These are phyloP conservation scores for Cladophialophora yegresii DNA, from an alignment of 2,329 filamentous ascomycete genomes.

Conservation along the genomic window DNA sequence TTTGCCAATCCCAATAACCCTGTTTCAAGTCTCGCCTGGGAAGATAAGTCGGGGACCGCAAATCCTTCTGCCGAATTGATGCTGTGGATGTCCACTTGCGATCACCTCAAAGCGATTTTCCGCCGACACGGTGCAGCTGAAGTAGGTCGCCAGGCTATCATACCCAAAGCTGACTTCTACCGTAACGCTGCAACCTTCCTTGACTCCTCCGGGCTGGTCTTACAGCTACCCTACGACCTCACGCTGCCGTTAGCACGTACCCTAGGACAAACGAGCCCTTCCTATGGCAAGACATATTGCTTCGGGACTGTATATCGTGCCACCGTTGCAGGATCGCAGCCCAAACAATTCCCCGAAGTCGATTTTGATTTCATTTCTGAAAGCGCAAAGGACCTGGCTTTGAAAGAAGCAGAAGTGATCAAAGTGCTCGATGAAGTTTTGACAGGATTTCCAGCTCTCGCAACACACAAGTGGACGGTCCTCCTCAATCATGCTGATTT, in stretches of 20 bases:
- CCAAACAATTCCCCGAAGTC: constrained; percentile 79
- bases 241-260: constrained; percentile 84
- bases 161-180: constrained; percentile 82
- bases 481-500: constrained; percentile 87
- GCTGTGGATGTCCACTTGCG: constrained; percentile 71
- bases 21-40: constrained; percentile 33
- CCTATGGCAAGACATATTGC: constrained; percentile 73
- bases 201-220: constrained; percentile 73
- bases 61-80: constrained; percentile 59
- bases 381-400: constrained; percentile 74
- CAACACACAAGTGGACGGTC: constrained; percentile 76
- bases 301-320: constrained; percentile 82
- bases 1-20: constrained; percentile 28
- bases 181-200: constrained; percentile 72
- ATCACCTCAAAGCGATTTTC: constrained; percentile 75
- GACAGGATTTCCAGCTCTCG: constrained; percentile 73
- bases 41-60: constrained; percentile 28
- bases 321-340: constrained; percentile 74
- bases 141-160: constrained; percentile 69
- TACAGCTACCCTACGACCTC: constrained; percentile 92
- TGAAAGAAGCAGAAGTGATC: constrained; percentile 91
- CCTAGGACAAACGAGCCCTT: constrained; percentile 67
- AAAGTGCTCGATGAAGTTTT: constrained; percentile 94
- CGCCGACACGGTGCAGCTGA: constrained; percentile 87
- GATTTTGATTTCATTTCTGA: constrained; percentile 95